phyloP scores from a whole-genome alignment of 2,329 filamentous ascomycete genomes.

The Cladosporium sp. region DNA sequence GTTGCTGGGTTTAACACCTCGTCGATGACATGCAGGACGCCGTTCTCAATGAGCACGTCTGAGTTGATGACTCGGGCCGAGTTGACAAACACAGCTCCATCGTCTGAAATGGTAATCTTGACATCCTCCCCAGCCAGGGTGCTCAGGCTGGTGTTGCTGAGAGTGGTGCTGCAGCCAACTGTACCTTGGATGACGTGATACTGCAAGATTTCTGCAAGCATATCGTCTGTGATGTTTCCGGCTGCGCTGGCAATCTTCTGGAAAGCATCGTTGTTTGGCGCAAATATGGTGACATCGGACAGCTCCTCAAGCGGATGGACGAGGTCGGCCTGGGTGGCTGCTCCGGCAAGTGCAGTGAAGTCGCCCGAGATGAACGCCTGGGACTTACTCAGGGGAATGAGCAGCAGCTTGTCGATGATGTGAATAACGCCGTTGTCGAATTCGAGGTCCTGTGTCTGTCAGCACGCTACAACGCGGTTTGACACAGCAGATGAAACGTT shows the following conservation, averaged over 20 bases:
- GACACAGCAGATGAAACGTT: background rate
- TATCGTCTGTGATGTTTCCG: constrained; percentile 25
- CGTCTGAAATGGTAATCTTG: constrained; percentile 35
- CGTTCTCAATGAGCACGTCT: constrained; percentile 42
- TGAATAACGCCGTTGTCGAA: constrained; percentile 40
- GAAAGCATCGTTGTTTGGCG: constrained; percentile 57
- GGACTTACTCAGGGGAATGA: constrained; percentile 33
- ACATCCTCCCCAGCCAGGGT: constrained; percentile 36
- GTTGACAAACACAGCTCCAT: constrained; percentile 41
- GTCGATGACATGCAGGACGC: constrained; percentile 48
- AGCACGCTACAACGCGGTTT: background rate
- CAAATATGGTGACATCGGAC: constrained; percentile 58
- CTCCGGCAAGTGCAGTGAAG: constrained; percentile 28
- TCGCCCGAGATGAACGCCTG: constrained; percentile 20
- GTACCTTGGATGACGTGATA: constrained; percentile 61
- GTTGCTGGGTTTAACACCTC: constrained; percentile 3
- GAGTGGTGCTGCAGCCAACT: constrained; percentile 48
- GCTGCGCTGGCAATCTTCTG: constrained; percentile 50
- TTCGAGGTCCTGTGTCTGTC: constrained; percentile 16
- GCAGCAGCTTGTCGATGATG: constrained; percentile 43
- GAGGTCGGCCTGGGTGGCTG: constrained; percentile 25
- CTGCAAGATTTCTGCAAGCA: constrained; percentile 44
- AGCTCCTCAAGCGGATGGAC: constrained; percentile 36
- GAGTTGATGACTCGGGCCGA: constrained; percentile 38
- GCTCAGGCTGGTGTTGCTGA: constrained; percentile 36